These are phyloP conservation scores for Tricholoma sp. DNA, from an alignment of 768 basidiomycete species.

Conservation along the genomic window DNA sequence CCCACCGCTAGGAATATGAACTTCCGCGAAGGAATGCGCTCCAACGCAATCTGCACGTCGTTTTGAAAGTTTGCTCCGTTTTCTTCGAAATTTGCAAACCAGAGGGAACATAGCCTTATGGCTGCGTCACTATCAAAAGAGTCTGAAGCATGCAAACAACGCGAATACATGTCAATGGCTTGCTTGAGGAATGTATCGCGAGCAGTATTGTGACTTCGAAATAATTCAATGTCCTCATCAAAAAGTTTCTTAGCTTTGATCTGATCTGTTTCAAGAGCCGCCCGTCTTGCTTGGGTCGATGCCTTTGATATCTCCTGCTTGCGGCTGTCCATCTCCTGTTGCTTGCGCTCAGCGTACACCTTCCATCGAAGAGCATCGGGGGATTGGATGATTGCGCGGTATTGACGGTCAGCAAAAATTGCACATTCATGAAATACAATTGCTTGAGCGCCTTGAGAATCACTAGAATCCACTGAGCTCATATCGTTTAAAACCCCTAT, in stretches of 20 bases:
- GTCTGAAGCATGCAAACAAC: slow-evolving; percentile 64
- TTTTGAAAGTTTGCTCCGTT: slow-evolving; percentile 35
- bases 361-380: slow-evolving; percentile 67
- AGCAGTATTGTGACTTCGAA: slow-evolving; percentile 50
- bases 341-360: slow-evolving; percentile 69
- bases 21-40: slow-evolving; percentile 75
- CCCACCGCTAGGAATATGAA: slow-evolving; percentile 77
- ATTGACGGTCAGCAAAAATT: slow-evolving; percentile 85
- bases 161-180: slow-evolving; percentile 84
- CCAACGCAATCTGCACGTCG: slow-evolving; percentile 40
- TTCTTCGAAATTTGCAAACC: slow-evolving; percentile 84
- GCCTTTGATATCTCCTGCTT: slow-evolving; percentile 27
- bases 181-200: slow-evolving; percentile 61
- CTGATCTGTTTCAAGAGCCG: slow-evolving; percentile 19
- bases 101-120: slow-evolving; percentile 83
- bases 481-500: slow-evolving; percentile 26
- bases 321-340: slow-evolving; percentile 57
- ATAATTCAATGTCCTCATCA: slow-evolving; percentile 41
- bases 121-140: slow-evolving; percentile 70
- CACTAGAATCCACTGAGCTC: slow-evolving; percentile 11
- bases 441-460: slow-evolving; percentile 34
- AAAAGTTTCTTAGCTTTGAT: slow-evolving; percentile 29
- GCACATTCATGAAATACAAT: slow-evolving; percentile 79
- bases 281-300: slow-evolving; percentile 10
- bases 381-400: slow-evolving; percentile 61